Evolutionary conservation across 2,329 filamentous ascomycete genomes (phyloP), one percentile per base, ranked within the genome.

Genomic region (Colletotrichum sp.): DNA sequence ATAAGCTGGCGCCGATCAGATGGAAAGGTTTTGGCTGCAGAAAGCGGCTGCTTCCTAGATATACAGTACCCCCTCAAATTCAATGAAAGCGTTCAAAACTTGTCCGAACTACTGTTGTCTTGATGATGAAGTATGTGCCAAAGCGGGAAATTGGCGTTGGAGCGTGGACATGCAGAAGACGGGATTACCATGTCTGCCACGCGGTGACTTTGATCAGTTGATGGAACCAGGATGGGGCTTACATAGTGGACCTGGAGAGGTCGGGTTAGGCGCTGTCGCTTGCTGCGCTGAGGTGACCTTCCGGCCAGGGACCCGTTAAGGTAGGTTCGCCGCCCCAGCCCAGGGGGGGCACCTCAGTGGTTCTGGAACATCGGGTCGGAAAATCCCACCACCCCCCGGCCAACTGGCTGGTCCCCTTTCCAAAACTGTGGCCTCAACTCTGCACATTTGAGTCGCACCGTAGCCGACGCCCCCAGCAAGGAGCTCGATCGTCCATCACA

Each of bases 361-460:
- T 26, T 57, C 69, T 75, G 70, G 73, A 75, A 75, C 70, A 36
- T 76, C 74, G 74, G 74, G 74, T 63, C 74, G 74, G 74, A 76
- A 75, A 76, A 76, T 74, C 74, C 64, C 64, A 61, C 30, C 43
- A 71, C 30, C 67, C 84, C 72, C 72, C 82, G 83, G 83, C 24
- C 30, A 52, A 21, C 18, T 69, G 43, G 48, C 36, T 71, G 66
- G 72, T 78, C 76, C 77, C 77, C 77, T 82, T 84, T 85, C 81
- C 84, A 80, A 84, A 85, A 86, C 86, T 83, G 85, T 87, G 85
- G 85, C 85, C 85, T 87, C 82, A 86, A 86, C 83, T 85, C 80
- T 78, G 77, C 75, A 76, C 77, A 78, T 76, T 79, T 78, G 75
- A 75, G 77, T 48, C 75, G 77, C 80, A 76, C 34, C 61, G 60